Base-by-base conservation (phyloP, 2,329 filamentous ascomycete genomes). In the Claviceps humidiphila region DNA sequence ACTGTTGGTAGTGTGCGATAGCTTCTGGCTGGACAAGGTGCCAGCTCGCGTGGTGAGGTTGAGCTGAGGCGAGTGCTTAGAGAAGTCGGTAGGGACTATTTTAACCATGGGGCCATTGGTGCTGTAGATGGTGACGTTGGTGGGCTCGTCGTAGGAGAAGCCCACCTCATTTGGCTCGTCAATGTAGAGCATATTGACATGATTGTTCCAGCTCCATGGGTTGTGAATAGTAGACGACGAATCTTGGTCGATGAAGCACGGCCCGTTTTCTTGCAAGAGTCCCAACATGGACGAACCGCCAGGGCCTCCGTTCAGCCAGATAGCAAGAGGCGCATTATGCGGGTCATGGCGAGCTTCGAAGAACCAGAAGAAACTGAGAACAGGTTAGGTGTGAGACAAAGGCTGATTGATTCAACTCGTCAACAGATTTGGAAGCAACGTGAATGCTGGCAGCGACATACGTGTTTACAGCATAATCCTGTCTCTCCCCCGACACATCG, bases 281-380 rank as follows among this genome's bases (percentile, higher is more conserved):
- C 80, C 80, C 49, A 80, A 71, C 72, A 84, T 75, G 45, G 78
- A 82, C 58, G 76, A 81, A 46, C 71, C 71, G 9, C 81, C 81
- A 1, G 81, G 81, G 1, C 81, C 81, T 51, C 81, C 81, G 63
- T 82, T 83, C 57, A 85, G 71, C 79, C 80, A 86, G 59, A 85
- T 77, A 14, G 75, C 77, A 47, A 82, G 62, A 37, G 64, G 69
- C 2, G 68, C 68, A 39, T 64, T 65, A 5, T 63, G 59, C 2
- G 68, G 62, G 14, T 66, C 58, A 46, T 73, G 62, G 7, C 73
- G 70, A 2, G 72, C 70, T 44, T 70, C 71, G 34, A 77, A 72
- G 59, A 74, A 75, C 72, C 72, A 76, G 60, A 76, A 76, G 63
- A 69, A 75, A 13, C 59, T 64, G 44, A 20, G 8, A 34, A 38